Base-by-base conservation (phyloP, 495 filamentous ascomycete species). In the Filosporella fistucella region DNA sequence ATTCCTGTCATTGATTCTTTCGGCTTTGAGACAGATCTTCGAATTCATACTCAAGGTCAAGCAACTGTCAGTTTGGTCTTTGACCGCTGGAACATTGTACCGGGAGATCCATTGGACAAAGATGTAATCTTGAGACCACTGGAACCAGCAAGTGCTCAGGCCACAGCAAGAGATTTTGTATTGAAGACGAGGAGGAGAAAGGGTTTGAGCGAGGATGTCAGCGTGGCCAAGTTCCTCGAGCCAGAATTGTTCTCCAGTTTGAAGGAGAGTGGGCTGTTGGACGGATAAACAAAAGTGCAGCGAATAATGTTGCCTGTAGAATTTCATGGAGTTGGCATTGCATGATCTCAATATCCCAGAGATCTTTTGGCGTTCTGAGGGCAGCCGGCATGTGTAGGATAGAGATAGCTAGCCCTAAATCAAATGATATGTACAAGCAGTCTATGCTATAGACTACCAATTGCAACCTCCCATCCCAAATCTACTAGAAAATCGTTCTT, bases 1-100 rank as follows among this genome's bases (percentile, higher is more conserved):
- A 85, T 98, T 39, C 93, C 93, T 1, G 93, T 98, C 26, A 94
- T 98, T 57, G 93, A 98, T 68, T 86, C 80, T 10, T 98, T 98
- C 60, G 93, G 93, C 6, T 96, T 98, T 64, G 93, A 98, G 68
- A 97, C 93, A 2, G 93, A 98, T 68, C 74, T 97, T 33, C 72
- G 93, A 30, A 97, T 97, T 57, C 90, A 95, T 62, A 97, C 94
- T 0, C 90, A 95, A 63, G 91, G 93, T 32, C 86, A 91, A 62
- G 87, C 88, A 24, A 86, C 87, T 62, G 79, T 95, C 39, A 89
- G 81, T 56, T 73, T 97, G n/a, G 88, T 90, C 1, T 98, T 98
- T 65, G 93, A 98, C 56, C 81, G 89, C 32, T 98, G 93, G 93
- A 87, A 74, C 52, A 85, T 96, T 42, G 90, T 98, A 3, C 93